Base-by-base conservation (phyloP, 192 early-diverging fungal genomes). In the Coemansia sp. region DNA sequence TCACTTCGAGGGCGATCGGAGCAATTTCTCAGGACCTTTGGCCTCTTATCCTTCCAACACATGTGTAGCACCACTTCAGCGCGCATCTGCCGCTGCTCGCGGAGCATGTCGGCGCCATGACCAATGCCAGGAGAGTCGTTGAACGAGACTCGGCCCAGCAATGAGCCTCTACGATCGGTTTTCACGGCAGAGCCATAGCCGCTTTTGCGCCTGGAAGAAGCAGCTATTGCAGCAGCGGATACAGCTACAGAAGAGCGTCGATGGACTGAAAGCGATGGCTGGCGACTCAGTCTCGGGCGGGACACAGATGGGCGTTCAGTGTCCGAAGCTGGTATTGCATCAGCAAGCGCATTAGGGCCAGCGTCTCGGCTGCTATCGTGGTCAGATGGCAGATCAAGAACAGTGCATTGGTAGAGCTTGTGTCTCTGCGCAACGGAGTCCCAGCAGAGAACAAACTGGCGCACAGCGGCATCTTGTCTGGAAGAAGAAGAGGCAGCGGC, bases 381-480 rank as follows among this genome's bases (percentile, higher is more conserved):
- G 12, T 69, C 66, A 10, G 55, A 39, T 2, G 63, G 55, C 60
- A 21, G 67, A 16, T 66, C 65, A 18, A 68, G 42, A 15, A 66
- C 61, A 16, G 41, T 46, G 56, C 79, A 73, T 46, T 68, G 66
- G 61, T 76, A 82, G 16, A 82, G 63, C 7, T 32, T 12, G 62
- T 73, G 68, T 4, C 74, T 62, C 19, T 61, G 74, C 49, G 56
- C 60, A 11, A 45, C n/a, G 2, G 74, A 51, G 55, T 82, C 79
- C 74, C 74, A 82, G 70, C 79, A 82, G 48, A 82, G 71, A 32
- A 76, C 56, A 63, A 67, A 82, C 68, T 82, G 79, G 15, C 57
- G 57, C 22, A 63, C 62, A 11, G 48, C 13, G 11, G 19, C 5
- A 48, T 42, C 46, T 45, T 45, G 68, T 21, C 63, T 59, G 62